Base-by-base conservation (phyloP, 345 rosid genomes). In the Hypericum perforatum region DNA sequence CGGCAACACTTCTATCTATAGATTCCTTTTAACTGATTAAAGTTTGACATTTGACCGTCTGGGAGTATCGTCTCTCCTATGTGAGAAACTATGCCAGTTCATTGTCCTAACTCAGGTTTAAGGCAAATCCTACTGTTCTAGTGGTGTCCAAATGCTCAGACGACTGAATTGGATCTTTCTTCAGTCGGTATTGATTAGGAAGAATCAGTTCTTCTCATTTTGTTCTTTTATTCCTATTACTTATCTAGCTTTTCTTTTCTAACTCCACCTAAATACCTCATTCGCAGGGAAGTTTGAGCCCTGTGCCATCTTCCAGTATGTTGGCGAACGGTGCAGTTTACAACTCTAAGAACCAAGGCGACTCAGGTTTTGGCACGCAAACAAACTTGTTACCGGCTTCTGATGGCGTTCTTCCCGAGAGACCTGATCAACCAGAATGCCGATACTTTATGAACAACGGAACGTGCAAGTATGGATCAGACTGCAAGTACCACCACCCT, bases 301-400 rank as follows among this genome's bases (percentile, higher is more conserved):
- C 77, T 16, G 10, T 78, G 56, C 66, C 77, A 38, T 60, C 76
- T 11, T 37, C 73, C 8, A 57, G 59, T 54, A 65, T 78, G 67
- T 60, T 66, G 69, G 73, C 78, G 53, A 65, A 85, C 56, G 73
- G 63, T 63, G 58, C 63, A 5, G 53, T 66, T 52, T 82, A 77
- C 60, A 66, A 69, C 74, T 43, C 69, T 43, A 63, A 72, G 56
- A 63, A 63, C 63, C 84, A 73, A 54, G 59, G 56, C 6, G 91
- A 82, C 16, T 78, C 75, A 5, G 74, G 80, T 63, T 68, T 85
- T 37, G 61, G 69, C 48, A 79, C 71, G 49, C 78, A 78, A 44
- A 52, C 70, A 39, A 70, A 73, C 37, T 59, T 71, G 53, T 59
- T 66, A 60, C 51, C 76, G 59, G 32, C 32, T 22, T 4, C 32